Base-by-base conservation (phyloP, 495 filamentous ascomycete genomes). In the Durotheca rogersii region DNA sequence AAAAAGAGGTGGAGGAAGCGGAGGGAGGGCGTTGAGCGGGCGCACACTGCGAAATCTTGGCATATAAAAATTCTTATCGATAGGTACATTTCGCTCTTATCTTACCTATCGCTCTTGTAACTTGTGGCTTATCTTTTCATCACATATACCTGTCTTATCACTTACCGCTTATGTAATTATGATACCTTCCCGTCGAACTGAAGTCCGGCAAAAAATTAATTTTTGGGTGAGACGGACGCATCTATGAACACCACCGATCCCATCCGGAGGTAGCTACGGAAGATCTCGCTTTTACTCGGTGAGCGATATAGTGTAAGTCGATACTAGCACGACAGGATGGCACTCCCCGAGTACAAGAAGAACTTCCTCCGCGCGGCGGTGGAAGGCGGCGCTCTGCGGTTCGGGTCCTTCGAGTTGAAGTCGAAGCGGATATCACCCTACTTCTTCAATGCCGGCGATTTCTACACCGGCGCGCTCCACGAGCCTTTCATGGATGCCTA, bases 371-470 rank as follows among this genome's bases (percentile, higher is more conserved):
- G 79, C 36, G 78, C 87, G 32, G 80, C 88, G 65, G 78, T 93
- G 61, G 67, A 72, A 29, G 84, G 83, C 69, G 81, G 81, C 48
- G 84, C 89, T 67, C 84, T 96, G 47, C 85, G 84, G 32, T 96
- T 98, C 73, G 92, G 93, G 66, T 82, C 78, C 60, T 96, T 85
- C 76, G 84, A 82, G 45, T 78, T 98, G 54, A 98, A 98, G 71
- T 96, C 91, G 45, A 85, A 86, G 57, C 90, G 93, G 54, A 79
- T 83, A 61, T 95, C 90, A 5, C 91, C 93, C n/a, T 96, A 97
- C 81, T 96, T 98, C 80, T 95, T 97, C 84, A 94, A 93, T 70
- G 88, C 90, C 12, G 89, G 89, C 23, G 80, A 85, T 57, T 90
- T 96, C 73, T 85, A 90, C 74, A 81, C 80, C 16, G 86, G 82